Conservation (phyloP, 257 asterid species). For the Primulina eburnea region DNA sequence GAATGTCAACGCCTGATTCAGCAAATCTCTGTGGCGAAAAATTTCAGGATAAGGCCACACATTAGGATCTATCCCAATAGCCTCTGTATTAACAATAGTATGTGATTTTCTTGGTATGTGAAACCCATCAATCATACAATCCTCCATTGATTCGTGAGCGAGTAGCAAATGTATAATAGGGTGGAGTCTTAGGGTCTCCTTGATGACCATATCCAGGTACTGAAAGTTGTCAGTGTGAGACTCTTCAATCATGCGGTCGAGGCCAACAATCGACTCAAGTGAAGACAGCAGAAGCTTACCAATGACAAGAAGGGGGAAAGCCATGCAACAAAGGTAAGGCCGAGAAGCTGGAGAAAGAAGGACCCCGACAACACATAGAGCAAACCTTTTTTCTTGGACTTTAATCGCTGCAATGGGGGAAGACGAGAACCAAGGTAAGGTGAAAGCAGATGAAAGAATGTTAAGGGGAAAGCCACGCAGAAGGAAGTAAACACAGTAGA, state of each 20-base stretch:
- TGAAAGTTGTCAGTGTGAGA: slow-evolving; percentile 30
- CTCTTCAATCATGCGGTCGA: slow-evolving; percentile 30
- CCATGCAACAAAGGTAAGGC: too few species aligned
- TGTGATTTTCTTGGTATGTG: slow-evolving; percentile 30
- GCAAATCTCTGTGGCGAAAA: slow-evolving; percentile 36
- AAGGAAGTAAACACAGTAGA: too few species aligned
- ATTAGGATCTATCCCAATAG: slow-evolving; percentile 33
- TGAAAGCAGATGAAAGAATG: too few species aligned
- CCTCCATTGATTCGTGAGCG: slow-evolving; percentile 37
- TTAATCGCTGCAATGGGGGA: too few species aligned
- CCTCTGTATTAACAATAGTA: slow-evolving; percentile 31
- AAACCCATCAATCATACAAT: slow-evolving; percentile 28
- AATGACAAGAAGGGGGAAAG: too few species aligned
- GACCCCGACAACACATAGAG: too few species aligned
- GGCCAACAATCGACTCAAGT: slow-evolving; percentile 28
- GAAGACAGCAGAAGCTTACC: too few species aligned
- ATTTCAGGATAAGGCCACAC: slow-evolving; percentile 29
- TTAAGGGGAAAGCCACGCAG: too few species aligned
- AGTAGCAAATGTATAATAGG: slow-evolving; percentile 28
- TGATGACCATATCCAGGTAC: slow-evolving; percentile 31
- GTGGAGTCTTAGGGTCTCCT: slow-evolving; percentile 39
- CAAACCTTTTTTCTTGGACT: too few species aligned
- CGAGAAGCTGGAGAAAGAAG: too few species aligned
- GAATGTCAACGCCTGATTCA: slow-evolving; percentile 21
- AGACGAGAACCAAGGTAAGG: too few species aligned